Evolutionary conservation across 78 protist species (phyloP).

Genomic region (Dictyostelium capitatum): DNA sequence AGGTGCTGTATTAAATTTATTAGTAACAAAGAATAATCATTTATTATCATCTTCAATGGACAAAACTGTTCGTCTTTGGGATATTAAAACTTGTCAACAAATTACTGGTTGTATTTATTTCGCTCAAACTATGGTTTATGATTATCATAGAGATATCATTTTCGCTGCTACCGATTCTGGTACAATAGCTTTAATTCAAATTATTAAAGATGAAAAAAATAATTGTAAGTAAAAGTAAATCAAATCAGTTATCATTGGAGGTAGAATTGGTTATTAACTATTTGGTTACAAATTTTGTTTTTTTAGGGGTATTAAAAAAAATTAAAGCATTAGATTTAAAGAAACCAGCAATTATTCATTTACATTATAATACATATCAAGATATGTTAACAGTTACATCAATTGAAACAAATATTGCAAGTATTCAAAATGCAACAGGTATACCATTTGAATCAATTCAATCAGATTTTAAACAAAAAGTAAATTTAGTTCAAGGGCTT

Average conservation of each 20-base stretch:
- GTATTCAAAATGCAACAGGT: constrained; percentile 57
- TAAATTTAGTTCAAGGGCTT: background rate
- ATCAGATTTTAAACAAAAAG: background rate
- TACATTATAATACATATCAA: constrained; percentile 39
- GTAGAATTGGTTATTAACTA: too few relatives aligned
- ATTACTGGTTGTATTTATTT: constrained; percentile 11
- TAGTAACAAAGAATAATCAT: constrained; percentile 27
- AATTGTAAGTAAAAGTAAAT: background rate
- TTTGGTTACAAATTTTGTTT: background rate
- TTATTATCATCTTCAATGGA: constrained; percentile 61
- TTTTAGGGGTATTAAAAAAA: constrained; percentile 28
- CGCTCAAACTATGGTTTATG: constrained; percentile 50
- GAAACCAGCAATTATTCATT: constrained; percentile 31
- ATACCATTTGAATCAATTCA: constrained; percentile 8
- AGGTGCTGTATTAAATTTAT: constrained; percentile 69
- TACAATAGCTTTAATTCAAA: constrained; percentile 27
- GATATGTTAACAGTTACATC: constrained; percentile 48
- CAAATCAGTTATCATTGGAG: too few relatives aligned
- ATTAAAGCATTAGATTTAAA: constrained; percentile 40
- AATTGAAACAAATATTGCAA: constrained; percentile 32
- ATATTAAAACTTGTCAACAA: background rate
- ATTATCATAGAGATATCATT: constrained; percentile 49
- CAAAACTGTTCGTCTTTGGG: constrained; percentile 61
- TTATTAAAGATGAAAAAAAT: background rate
- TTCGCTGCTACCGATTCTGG: constrained; percentile 50